A percentile compares a stretch with the other conserved stretches of the same genome.
Evolutionary conservation across 176 grass and related monocot species (phyloP).

Genomic region (Aechmea fasciata): DNA sequence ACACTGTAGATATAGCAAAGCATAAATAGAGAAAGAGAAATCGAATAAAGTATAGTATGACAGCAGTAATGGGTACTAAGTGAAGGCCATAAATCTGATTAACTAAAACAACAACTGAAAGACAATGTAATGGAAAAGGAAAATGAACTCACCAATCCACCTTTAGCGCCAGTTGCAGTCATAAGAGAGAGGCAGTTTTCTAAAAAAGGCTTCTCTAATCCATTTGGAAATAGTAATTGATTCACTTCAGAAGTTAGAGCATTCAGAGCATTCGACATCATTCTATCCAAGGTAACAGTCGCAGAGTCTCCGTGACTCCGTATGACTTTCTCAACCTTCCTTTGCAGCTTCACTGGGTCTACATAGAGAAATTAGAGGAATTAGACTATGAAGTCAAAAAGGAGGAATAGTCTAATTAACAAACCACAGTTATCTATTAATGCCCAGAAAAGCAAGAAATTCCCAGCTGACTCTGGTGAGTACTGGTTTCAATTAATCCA

Average conservation of each 20-base stretch:
- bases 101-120: not conserved
- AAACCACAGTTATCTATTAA: too few relatives aligned
- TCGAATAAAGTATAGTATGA: too few relatives aligned
- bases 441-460: too few relatives aligned
- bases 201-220: slow-evolving; percentile 68
- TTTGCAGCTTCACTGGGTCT: slow-evolving; percentile 51
- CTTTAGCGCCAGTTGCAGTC: slow-evolving; percentile 89
- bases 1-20: too few relatives aligned
- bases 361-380: slow-evolving; percentile 18
- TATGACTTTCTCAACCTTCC: slow-evolving; percentile 62
- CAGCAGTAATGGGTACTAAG: too few relatives aligned
- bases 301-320: slow-evolving; percentile 52
- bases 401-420: too few relatives aligned
- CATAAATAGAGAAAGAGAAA: too few relatives aligned
- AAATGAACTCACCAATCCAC: slow-evolving; percentile 47
- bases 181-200: slow-evolving; percentile 90
- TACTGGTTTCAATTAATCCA: too few relatives aligned
- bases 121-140: not conserved
- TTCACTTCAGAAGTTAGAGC: slow-evolving; percentile 41
- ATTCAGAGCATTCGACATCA: slow-evolving; percentile 50
- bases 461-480: too few relatives aligned
- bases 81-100: too few relatives aligned
- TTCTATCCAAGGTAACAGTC: slow-evolving; percentile 49
- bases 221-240: slow-evolving; percentile 45
- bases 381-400: not conserved